phyloP scores from a whole-genome alignment of 108 stramenopile genomes.

The Asterionellopsis glacialis region DNA sequence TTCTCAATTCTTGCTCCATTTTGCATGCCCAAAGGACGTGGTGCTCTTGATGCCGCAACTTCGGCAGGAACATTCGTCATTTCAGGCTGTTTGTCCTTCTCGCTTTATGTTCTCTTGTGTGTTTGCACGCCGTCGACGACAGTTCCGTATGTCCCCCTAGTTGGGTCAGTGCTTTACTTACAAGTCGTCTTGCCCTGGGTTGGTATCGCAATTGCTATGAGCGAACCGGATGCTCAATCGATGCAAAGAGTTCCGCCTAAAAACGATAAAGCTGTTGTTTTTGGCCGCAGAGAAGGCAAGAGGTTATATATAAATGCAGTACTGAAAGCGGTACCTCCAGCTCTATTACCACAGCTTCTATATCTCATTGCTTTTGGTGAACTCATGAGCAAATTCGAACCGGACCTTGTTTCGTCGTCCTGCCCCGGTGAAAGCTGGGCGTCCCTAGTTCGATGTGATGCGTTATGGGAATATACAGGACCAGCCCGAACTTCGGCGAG shows the following conservation, averaged over 20 bases:
- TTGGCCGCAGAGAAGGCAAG: constrained; percentile 52
- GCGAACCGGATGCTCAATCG: constrained; percentile 40
- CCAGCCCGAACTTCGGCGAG: constrained; percentile 45
- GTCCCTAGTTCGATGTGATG: constrained; percentile 60
- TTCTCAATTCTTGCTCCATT: background rate
- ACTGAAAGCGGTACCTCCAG: constrained; percentile 52
- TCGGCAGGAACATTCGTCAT: constrained; percentile 54
- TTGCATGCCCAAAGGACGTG: constrained; percentile 43
- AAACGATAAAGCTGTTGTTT: constrained; percentile 63
- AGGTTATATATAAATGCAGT: constrained; percentile 31
- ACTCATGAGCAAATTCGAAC: constrained; percentile 37
- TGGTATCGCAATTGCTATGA: constrained; percentile 61
- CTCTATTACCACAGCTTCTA: constrained; percentile 58
- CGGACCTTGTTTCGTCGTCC: constrained; percentile 11
- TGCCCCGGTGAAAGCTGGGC: constrained; percentile 33
- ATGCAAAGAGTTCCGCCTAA: constrained; percentile 82
- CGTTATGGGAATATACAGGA: constrained; percentile 51
- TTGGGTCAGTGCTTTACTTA: constrained; percentile 62
- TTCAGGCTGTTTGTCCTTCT: constrained; percentile 47
- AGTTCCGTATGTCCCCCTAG: constrained; percentile 47
- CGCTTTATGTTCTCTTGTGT: constrained; percentile 53
- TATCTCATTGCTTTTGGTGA: constrained; percentile 64
- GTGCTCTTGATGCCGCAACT: constrained; percentile 59
- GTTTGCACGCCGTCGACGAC: constrained; percentile 53
- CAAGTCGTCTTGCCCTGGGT: constrained; percentile 60